phyloP scores from a whole-genome alignment of 2,329 filamentous ascomycete genomes.

The Ophiobolus disseminans region DNA sequence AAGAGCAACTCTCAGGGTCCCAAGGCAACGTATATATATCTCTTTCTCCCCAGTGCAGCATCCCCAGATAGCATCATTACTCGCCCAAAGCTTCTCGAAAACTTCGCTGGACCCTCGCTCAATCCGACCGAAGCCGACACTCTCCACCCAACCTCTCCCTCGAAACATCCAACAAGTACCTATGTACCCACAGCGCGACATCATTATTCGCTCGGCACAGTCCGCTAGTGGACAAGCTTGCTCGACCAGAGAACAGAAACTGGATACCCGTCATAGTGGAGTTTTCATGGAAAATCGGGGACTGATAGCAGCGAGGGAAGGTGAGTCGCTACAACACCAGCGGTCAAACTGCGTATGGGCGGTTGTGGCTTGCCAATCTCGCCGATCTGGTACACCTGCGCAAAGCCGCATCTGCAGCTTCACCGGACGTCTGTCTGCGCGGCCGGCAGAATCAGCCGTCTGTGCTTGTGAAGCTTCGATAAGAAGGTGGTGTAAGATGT shows the following conservation, averaged over 20 bases:
- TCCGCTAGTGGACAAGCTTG: constrained; percentile 32
- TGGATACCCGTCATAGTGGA: constrained; percentile 36
- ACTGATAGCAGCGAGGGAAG: constrained; percentile 24
- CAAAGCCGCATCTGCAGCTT: constrained; percentile 32
- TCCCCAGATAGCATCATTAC: constrained; percentile 31
- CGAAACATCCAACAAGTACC: constrained; percentile 33
- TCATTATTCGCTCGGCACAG: constrained; percentile 28
- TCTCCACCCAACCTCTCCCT: constrained; percentile 16
- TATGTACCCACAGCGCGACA: constrained; percentile 38
- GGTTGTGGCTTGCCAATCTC: constrained; percentile 8
- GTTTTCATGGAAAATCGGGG: constrained; percentile 31
- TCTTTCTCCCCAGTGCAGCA: constrained; percentile 11
- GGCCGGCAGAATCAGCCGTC: constrained; percentile 31
- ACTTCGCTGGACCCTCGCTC: constrained; percentile 21
- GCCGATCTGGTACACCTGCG: constrained; percentile 25
- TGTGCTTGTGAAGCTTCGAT: no score
- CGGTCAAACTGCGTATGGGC: constrained; percentile 1
- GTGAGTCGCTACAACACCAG: constrained; percentile 34
- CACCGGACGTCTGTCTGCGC: constrained; percentile 16
- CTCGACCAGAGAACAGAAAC: constrained; percentile 35
- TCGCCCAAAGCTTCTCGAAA: constrained; percentile 23
- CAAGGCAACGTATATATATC: constrained; percentile 37
- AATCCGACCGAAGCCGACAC: constrained; percentile 33
- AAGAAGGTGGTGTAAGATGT: constrained; percentile 15
- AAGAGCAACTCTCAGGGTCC: constrained; percentile 24